These are phyloP conservation scores for Mycena leptocephala DNA, from an alignment of 768 basidiomycete genomes.

Conservation along the genomic window DNA sequence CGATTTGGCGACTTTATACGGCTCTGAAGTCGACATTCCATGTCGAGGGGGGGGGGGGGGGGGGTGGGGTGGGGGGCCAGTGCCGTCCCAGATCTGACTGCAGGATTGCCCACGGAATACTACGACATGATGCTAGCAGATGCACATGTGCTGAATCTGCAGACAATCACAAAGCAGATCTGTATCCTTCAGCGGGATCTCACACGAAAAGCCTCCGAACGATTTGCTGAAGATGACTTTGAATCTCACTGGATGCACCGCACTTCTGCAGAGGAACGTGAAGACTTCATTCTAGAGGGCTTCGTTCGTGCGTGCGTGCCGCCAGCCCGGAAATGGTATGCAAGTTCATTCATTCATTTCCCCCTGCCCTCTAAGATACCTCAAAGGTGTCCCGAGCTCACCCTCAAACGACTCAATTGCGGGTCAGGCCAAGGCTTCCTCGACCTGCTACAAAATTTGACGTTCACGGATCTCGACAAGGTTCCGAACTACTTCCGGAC, in stretches of 20 bases:
- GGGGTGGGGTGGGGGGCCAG: too few relatives aligned
- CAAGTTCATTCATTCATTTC: too few relatives aligned
- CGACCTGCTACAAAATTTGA: conserved; percentile 20
- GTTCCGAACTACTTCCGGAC: conserved; percentile 23
- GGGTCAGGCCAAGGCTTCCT: conserved; percentile 28
- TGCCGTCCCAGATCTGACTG: neutral
- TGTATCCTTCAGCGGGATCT: conserved; percentile 32
- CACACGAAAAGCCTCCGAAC: conserved; percentile 10
- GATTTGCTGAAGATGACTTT: conserved; percentile 28
- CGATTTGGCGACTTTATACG: neutral
- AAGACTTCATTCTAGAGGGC: conserved; percentile 34
- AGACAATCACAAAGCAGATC: conserved; percentile 17
- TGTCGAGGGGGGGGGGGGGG: too few relatives aligned
- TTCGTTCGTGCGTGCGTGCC: conserved; percentile 27
- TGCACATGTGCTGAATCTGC: neutral
- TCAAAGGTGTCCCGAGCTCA: conserved; percentile 30
- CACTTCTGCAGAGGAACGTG: conserved; percentile 24
- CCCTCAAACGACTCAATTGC: too few relatives aligned
- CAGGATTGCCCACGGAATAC: neutral
- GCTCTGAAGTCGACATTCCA: conserved; percentile 7
- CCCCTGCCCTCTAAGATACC: neutral
- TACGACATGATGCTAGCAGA: conserved; percentile 18
- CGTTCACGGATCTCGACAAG: conserved; percentile 20
- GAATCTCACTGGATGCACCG: conserved; percentile 26
- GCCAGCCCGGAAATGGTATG: conserved; percentile 18